Base-by-base conservation (phyloP, 176 grass and related monocot genomes). In the Poa pratensis region DNA sequence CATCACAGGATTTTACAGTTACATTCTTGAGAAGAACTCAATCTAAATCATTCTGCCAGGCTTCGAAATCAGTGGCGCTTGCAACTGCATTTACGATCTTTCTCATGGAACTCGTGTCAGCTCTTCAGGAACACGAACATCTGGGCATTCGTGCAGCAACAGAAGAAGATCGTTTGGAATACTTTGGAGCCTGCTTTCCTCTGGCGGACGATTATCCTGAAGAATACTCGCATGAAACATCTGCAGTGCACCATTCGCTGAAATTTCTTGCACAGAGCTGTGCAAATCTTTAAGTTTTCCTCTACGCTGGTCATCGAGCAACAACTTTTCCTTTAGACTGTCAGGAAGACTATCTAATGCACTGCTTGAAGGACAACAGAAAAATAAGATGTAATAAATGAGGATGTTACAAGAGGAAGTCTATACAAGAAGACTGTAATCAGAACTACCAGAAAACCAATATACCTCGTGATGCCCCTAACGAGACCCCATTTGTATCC, bases 401-500 rank as follows among this genome's bases (percentile, higher is more conserved):
- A 32, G 12, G 0, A 82, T 82, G 15, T 27, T 14, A 42, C 64
- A 27, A 6, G 34, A 70, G 8, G 0, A 55, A 6, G 48, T 30
- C 0, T 3, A 51, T 19, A 75, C 30, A 39, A 81, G 19, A 80
- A 75, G 18, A 30, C 7, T 63, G 37, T 23, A 59, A 37, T 8
- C 14, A 13, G 12, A 37, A 20, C 0, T 3, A 30, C 11, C 18
- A 49, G 18, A 65, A 32, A 19, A 14, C 0, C 26, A 63, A 5
- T 81, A 81, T 82, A 95, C 93, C 91, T 98, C 27, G 91, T 83
- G 78, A 98, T 93, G 0, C 96, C 96, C 2, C 89, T 78, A 86
- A 95, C 87, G 57, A 85, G 83, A 40, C 93, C 96, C 96, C 91
- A 94, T 35, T 87, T 94, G 76, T 89, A 89, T 75, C 93, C 96